A percentile compares a stretch with the other conserved stretches of the same genome.
Evolutionary conservation across 2,329 filamentous ascomycete species (phyloP).

Genomic region (Diaporthe vaccinii): DNA sequence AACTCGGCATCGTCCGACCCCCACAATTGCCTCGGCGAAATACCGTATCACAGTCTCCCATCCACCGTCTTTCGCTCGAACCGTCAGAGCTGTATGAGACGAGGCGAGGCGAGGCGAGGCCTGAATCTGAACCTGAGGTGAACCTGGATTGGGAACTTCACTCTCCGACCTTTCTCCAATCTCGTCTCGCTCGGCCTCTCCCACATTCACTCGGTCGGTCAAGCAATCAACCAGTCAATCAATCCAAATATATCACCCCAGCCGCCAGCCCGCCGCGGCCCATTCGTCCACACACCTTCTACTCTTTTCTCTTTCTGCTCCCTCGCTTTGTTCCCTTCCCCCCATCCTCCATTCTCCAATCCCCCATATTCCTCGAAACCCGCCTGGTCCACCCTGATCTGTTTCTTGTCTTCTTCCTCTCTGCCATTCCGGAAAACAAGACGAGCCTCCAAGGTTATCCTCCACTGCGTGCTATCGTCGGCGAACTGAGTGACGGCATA

Average conservation of each 20-base stretch:
- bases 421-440: not conserved
- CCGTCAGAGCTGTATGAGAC: conserved; percentile 2
- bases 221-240: not conserved
- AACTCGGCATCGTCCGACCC: conserved; percentile 28
- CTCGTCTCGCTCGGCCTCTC: conserved; percentile 22
- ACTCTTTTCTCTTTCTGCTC: conserved; percentile 6
- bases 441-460: not conserved
- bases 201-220: not conserved
- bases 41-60: conserved; percentile 29
- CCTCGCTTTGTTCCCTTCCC: conserved; percentile 30
- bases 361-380: conserved; percentile 17
- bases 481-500: conserved; percentile 1
- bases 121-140: conserved; percentile 1
- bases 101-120: conserved; percentile 14
- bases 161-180: conserved; percentile 6
- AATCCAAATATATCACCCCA: conserved; percentile 26
- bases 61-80: conserved; percentile 16
- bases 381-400: conserved; percentile 18
- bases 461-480: not conserved
- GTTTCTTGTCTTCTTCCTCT: conserved; percentile 11
- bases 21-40: conserved; percentile 35
- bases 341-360: conserved; percentile 24
- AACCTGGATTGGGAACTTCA: conserved; percentile 8
- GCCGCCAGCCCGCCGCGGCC: conserved; percentile 26
- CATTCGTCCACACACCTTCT: conserved; percentile 17